phyloP scores from a whole-genome alignment of 805 yeast species.

The Wickerhamomyces bisporus region DNA sequence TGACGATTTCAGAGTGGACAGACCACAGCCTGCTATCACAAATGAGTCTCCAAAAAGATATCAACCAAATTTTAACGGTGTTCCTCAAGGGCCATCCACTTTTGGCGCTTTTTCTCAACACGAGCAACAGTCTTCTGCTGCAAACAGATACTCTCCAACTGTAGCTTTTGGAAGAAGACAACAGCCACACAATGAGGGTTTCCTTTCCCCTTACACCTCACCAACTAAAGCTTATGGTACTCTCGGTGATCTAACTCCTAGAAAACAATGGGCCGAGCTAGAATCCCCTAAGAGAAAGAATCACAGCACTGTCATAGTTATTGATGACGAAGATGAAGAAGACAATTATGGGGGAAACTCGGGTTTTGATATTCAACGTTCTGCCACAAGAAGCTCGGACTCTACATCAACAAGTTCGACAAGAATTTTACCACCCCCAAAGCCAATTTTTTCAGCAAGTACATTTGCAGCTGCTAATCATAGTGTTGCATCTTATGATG shows the following conservation, averaged over 20 bases:
- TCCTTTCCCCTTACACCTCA: slow-evolving; percentile 26
- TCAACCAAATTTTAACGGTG: slow-evolving; percentile 2
- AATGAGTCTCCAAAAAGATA: slow-evolving; percentile 20
- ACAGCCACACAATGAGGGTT: slow-evolving; percentile 14
- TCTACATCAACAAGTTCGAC: slow-evolving; percentile 28
- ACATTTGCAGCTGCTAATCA: slow-evolving; percentile 55
- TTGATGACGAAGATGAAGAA: slow-evolving; percentile 35
- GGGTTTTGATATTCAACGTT: slow-evolving; percentile 25
- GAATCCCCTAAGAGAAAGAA: slow-evolving; percentile 68
- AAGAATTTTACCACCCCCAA: slow-evolving; percentile 55
- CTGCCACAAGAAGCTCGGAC: slow-evolving; percentile 30
- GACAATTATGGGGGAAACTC: slow-evolving; percentile 11
- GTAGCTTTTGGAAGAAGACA: slow-evolving; percentile 32
- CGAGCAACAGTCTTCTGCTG: slow-evolving; percentile 5
- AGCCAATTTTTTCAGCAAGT: slow-evolving; percentile 58
- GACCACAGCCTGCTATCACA: slow-evolving; percentile 19
- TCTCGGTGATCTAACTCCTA: slow-evolving; percentile 36
- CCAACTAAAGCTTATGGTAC: slow-evolving; percentile 22
- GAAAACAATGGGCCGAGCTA: slow-evolving; percentile 61
- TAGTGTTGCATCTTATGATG: slow-evolving; percentile 4
- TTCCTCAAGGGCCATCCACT: slow-evolving; percentile 3
- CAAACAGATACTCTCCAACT: slow-evolving; percentile 37
- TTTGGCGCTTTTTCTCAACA: slow-evolving; percentile 15
- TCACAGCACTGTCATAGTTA: slow-evolving; percentile 44
- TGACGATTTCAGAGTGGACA: slow-evolving; percentile 19